A percentile compares a stretch with the other conserved stretches of the same genome.
Conservation (phyloP, 2,329 filamentous ascomycete genomes). For the Fusarium caatingaense region DNA sequence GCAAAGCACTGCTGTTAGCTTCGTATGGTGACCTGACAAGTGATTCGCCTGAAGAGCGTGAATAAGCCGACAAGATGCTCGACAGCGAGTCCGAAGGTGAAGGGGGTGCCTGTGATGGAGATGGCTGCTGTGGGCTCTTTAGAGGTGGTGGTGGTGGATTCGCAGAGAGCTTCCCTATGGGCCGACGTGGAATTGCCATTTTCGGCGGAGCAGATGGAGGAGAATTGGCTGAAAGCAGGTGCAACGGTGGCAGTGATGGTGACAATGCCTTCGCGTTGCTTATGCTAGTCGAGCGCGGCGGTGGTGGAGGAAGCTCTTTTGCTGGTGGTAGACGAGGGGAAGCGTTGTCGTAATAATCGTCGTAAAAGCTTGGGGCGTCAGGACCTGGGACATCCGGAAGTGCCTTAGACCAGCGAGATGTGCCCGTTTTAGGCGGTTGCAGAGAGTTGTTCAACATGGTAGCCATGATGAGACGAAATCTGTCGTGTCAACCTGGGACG, state of each 20-base stretch:
- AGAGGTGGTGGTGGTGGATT: conserved; percentile 28
- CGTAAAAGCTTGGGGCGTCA: conserved; percentile 39
- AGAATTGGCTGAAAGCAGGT: conserved; percentile 37
- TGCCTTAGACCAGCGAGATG: conserved; percentile 69
- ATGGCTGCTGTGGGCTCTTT: conserved; percentile 31
- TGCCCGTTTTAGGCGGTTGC: conserved; percentile 53
- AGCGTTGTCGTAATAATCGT: conserved; percentile 34
- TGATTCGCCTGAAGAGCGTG: conserved; percentile 59
- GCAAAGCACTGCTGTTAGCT: conserved; percentile 39
- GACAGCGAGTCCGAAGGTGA: conserved; percentile 64
- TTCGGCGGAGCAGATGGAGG: conserved; percentile 39
- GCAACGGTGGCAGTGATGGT: conserved; percentile 41
- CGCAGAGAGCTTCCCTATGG: conserved; percentile 39
- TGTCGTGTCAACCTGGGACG: conserved; percentile 28
- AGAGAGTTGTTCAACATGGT: conserved; percentile 43
- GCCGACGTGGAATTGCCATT: conserved; percentile 44
- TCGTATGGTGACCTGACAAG: conserved; percentile 57
- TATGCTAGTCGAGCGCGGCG: conserved; percentile 43
- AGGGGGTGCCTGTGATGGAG: conserved; percentile 37
- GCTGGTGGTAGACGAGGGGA: conserved; percentile 36
- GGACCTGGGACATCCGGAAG: conserved; percentile 61
- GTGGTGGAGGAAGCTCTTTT: conserved; percentile 43
- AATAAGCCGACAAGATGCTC: conserved; percentile 68
- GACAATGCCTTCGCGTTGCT: conserved; percentile 41
- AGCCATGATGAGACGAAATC: conserved; percentile 36